These are phyloP conservation scores for Backusella circina DNA, from an alignment of 192 early-diverging fungal species.

Conservation along the genomic window DNA sequence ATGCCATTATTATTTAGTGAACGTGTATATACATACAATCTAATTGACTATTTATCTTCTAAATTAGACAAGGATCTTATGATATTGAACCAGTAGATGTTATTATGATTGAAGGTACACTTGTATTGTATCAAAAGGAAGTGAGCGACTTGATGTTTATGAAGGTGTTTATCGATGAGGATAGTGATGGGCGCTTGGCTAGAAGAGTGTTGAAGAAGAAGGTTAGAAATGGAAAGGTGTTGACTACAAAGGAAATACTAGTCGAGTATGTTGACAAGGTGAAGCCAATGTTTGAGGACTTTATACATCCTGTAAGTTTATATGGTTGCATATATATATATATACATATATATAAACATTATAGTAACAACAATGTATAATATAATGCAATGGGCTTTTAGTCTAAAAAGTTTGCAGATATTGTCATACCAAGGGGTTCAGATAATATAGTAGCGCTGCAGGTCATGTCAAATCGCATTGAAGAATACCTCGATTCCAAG, in stretches of 20 bases:
- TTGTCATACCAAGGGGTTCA: constrained; percentile 68
- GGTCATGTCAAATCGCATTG: constrained; percentile 52
- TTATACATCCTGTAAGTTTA: constrained; percentile 64
- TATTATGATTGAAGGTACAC: constrained; percentile 75
- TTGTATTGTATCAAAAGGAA: constrained; percentile 67
- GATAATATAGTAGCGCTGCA: constrained; percentile 61
- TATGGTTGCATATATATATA: not conserved
- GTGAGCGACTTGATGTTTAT: constrained; percentile 70
- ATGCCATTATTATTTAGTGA: not conserved
- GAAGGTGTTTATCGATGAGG: constrained; percentile 83
- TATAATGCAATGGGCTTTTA: constrained; percentile 10
- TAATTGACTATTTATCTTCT: not conserved
- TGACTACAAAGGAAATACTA: constrained; percentile 54
- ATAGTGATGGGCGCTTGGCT: constrained; percentile 72
- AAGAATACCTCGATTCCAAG: constrained; percentile 10
- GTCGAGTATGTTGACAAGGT: constrained; percentile 69
- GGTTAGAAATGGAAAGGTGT: constrained; percentile 19
- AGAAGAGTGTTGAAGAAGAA: constrained; percentile 37
- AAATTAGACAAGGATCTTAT: constrained; percentile 14
- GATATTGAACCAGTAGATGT: constrained; percentile 53
- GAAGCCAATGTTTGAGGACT: constrained; percentile 89
- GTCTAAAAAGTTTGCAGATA: constrained; percentile 73
- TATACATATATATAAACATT: not conserved
- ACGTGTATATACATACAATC: not conserved
- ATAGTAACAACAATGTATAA: not conserved